Percentiles rank a stretch among this genome's conserved stretches.
Conservation (phyloP, 768 basidiomycete species). For the Clavulina sp. region DNA sequence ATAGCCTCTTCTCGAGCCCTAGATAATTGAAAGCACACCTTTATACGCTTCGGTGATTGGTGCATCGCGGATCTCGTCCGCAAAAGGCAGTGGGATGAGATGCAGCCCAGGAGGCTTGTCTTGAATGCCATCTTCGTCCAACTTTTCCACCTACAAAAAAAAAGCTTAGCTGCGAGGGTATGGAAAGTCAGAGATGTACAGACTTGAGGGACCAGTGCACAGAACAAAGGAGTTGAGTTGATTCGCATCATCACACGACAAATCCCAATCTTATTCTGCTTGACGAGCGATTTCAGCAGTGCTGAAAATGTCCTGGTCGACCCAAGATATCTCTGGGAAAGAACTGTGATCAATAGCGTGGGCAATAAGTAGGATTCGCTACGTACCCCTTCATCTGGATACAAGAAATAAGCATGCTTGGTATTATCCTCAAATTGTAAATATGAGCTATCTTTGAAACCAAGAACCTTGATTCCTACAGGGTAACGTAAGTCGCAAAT, state of each 20-base stretch:
- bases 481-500: background rate
- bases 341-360: background rate
- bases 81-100: slow-evolving; percentile 81
- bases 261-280: slow-evolving; percentile 70
- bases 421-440: slow-evolving; percentile 77
- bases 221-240: slow-evolving; percentile 64
- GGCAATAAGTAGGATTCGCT: background rate
- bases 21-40: slow-evolving; percentile 30
- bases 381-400: slow-evolving; percentile 75
- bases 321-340: slow-evolving; percentile 52
- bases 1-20: background rate
- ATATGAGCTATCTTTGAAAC: slow-evolving; percentile 61
- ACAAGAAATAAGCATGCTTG: slow-evolving; percentile 81
- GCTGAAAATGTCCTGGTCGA: slow-evolving; percentile 87
- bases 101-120: slow-evolving; percentile 79
- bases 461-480: slow-evolving; percentile 74
- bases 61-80: slow-evolving; percentile 79
- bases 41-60: slow-evolving; percentile 46
- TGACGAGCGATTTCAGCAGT: slow-evolving; percentile 62
- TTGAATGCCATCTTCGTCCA: slow-evolving; percentile 52
- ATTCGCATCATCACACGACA: slow-evolving; percentile 49
- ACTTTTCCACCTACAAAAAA: slow-evolving; percentile 52
- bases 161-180: slow-evolving; percentile 1
- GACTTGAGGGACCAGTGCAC: slow-evolving; percentile 76
- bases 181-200: slow-evolving; percentile 7